Conservation (phyloP, 345 rosid species). For the Eucalyptus caleyi region DNA sequence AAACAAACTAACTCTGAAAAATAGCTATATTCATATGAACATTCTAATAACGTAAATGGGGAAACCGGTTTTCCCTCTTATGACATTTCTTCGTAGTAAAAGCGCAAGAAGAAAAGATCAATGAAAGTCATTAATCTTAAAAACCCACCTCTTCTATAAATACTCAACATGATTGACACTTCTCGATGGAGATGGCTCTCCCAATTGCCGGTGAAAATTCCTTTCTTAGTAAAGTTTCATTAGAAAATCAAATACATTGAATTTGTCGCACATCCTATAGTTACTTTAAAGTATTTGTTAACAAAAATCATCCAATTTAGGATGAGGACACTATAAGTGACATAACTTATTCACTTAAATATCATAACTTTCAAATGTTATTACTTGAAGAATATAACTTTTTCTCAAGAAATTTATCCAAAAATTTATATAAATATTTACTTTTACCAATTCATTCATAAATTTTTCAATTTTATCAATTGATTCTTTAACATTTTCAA, state of each 20-base stretch:
- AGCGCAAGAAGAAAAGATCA: neutral
- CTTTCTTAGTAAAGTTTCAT: neutral
- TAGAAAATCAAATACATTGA: no score
- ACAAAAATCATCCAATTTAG: neutral
- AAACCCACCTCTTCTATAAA: neutral
- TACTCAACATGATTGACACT: neutral
- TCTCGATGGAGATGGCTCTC: neutral
- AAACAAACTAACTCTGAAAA: neutral
- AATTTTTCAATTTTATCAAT: fast-evolving
- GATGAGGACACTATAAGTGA: neutral
- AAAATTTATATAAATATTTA: fast-evolving
- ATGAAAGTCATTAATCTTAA: neutral
- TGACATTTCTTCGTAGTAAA: neutral
- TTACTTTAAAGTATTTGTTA: neutral
- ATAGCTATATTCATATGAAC: neutral
- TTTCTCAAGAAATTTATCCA: no score
- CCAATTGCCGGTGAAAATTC: neutral
- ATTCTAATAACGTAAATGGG: neutral
- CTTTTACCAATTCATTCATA: fast-evolving
- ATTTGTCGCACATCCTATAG: no score
- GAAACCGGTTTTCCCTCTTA: neutral
- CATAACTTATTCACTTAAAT: neutral
- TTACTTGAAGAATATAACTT: no score
- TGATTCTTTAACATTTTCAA: no score
- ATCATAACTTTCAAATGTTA: no score